Base-by-base conservation (phyloP, 805 yeast species). In the Metschnikowia aberdeeniae region DNA sequence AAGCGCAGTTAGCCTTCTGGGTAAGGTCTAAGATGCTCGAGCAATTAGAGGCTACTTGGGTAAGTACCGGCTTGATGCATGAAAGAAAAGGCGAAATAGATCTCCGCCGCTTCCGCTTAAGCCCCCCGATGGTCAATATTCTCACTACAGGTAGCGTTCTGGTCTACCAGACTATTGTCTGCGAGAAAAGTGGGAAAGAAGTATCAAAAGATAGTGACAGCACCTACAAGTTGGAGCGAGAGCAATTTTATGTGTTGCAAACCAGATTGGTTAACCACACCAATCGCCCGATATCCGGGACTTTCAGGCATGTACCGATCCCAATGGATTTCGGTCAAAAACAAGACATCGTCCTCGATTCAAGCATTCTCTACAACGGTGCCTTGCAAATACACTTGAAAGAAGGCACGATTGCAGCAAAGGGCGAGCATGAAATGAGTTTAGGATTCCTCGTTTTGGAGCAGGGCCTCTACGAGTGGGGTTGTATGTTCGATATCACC, bases 391-490 rank as follows among this genome's bases (percentile, higher is more conserved):
- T 68, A 24, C 76, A 77, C 20, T 58, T 82, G 5, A 67, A 74
- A 0, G 45, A 52, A 6, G 54, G 63, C 0, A 59, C 64, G 2
- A 53, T 83, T 1, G 55, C 54, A 1, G 73, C 84, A 0, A 76
- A 77, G 1, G 73, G 66, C 22, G 55, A 68, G 0, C 42, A 66
- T 3, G 67, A 60, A 1, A 66, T 80, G 27, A 71, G 70, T 20
- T 59, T 85, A 33, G 80, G 87, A 6, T 76, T 83, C 40, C 74
- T 83, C 14, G 77, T 88, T 4, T 66, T 90, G 32, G 90, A 86
- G 44, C 73, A 74, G 36, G 98, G 97, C 1, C 83, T 79, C 39
- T 89, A 83, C 59, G 93, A 87, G 60, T 83, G 96, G 84, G 88
- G 90, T 1, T 46, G 64, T 7, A 49, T 70, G 1, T 55, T 71